A percentile compares a stretch with the other conserved stretches of the same genome.
Evolutionary conservation across 306 rosid species (phyloP).

Genomic region (Sindora glabra): DNA sequence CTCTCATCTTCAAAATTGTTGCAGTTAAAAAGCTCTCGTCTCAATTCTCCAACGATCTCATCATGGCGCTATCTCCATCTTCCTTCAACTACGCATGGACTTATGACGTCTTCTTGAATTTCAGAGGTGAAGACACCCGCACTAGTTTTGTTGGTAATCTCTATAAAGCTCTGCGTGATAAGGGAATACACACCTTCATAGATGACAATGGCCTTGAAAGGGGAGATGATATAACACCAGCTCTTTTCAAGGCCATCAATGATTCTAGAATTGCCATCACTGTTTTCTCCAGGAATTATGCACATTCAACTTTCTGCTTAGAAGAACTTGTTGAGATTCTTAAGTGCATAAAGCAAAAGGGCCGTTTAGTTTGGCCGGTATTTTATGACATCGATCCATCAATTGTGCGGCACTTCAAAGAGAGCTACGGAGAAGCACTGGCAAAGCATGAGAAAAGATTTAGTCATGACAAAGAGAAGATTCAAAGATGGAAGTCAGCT

Average conservation of each 20-base stretch:
- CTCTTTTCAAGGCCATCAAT: neutral
- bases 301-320: neutral
- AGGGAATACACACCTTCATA: no score
- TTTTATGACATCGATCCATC: neutral
- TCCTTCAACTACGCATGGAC: no score
- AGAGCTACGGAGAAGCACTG: neutral
- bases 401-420: neutral
- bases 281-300: neutral
- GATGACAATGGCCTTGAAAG: no score
- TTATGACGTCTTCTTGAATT: no score
- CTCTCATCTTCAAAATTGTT: no score
- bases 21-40: no score
- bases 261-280: neutral
- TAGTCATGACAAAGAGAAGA: neutral
- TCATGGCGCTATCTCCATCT: no score
- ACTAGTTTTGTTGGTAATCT: no score
- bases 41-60: no score
- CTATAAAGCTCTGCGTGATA: no score
- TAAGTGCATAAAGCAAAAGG: neutral
- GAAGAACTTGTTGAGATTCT: neutral
- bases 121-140: no score
- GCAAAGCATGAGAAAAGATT: neutral
- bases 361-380: neutral
- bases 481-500: neutral
- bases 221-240: neutral